A percentile compares a stretch with the other conserved stretches of the same genome.
phyloP scores from a whole-genome alignment of 1,284 basidiomycete genomes.

The Tetrapyrgos nigripes region DNA sequence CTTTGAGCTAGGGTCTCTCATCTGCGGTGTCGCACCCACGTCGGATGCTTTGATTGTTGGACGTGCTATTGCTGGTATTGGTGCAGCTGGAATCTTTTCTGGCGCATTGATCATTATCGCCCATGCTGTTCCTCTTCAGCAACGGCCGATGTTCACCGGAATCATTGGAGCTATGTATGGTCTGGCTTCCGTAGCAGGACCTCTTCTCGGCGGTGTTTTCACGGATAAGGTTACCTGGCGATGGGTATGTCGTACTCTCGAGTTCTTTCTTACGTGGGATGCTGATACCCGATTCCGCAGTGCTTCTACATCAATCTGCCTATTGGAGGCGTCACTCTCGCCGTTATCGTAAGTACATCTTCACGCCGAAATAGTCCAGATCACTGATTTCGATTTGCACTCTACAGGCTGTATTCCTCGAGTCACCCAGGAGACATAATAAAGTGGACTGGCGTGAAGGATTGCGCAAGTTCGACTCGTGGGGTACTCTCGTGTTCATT shows the following conservation, averaged over 20 bases:
- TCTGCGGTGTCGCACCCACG: constrained; percentile 13
- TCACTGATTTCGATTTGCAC: no score
- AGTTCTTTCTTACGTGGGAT: constrained; percentile 14
- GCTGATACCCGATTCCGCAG: no score
- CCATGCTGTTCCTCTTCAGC: constrained; percentile 7
- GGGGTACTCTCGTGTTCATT: constrained; percentile 19
- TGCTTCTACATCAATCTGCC: no score
- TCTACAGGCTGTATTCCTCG: no score
- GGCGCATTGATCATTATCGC: constrained; percentile 13
- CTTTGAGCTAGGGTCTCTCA: constrained; percentile 12
- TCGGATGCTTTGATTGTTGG: constrained; percentile 11
- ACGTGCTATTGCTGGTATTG: constrained; percentile 15
- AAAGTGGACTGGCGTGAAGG: no score
- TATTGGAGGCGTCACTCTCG: no score
- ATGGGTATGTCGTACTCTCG: no score
- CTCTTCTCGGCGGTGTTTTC: constrained; percentile 17
- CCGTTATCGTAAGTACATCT: no score
- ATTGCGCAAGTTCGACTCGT: constrained; percentile 20
- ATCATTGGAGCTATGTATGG: constrained; percentile 15
- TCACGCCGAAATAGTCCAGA: no score
- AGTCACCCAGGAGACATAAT: no score
- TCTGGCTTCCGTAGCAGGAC: constrained; percentile 10
- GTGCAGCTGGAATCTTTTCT: constrained; percentile 11
- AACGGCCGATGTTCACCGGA: constrained; percentile 9
- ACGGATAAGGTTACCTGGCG: constrained; percentile 16